Percentiles rank a stretch among this genome's conserved stretches.
Evolutionary conservation across 371 early-diverging fungal genomes (phyloP).

Genomic region (Zancudomyces culisetae): DNA sequence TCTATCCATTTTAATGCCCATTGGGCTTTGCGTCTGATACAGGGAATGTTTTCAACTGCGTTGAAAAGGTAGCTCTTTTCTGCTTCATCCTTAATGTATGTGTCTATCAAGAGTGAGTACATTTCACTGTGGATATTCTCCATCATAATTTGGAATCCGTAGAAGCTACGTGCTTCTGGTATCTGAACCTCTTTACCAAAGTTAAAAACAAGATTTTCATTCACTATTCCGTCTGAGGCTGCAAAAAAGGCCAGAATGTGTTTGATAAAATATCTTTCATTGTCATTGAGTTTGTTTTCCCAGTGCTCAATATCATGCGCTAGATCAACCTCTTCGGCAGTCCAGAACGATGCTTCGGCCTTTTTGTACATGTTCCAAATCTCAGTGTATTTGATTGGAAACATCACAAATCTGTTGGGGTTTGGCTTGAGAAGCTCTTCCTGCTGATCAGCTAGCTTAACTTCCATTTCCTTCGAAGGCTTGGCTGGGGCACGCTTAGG

Average conservation of each 20-base stretch:
- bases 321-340: constrained; percentile 97
- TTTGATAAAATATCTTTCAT: constrained; percentile 94
- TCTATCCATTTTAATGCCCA: constrained; percentile 98
- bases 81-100: constrained; percentile 83
- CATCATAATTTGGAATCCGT: constrained; percentile 99
- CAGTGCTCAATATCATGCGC: constrained; percentile 89
- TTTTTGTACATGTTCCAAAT: constrained; percentile 99
- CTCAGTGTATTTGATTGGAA: constrained; percentile 92
- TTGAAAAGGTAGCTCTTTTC: constrained; percentile 87
- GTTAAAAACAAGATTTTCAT: constrained; percentile 94
- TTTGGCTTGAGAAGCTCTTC: constrained; percentile 48
- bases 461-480: too few relatives aligned
- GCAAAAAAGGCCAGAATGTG: constrained; percentile 99
- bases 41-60: constrained; percentile 94
- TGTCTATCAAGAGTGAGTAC: constrained; percentile 96
- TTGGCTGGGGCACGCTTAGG: not conserved
- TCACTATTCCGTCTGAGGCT: constrained; percentile 99
- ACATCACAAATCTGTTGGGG: constrained; percentile 78
- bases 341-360: constrained; percentile 99
- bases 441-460: constrained; percentile 4
- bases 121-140: constrained; percentile 99
- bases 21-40: constrained; percentile 94
- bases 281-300: constrained; percentile 74
- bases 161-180: constrained; percentile 96
- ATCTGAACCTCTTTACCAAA: constrained; percentile 96